Evolutionary conservation across 208 protist species (phyloP).

Genomic region (Acanthamoeba sp.): DNA sequence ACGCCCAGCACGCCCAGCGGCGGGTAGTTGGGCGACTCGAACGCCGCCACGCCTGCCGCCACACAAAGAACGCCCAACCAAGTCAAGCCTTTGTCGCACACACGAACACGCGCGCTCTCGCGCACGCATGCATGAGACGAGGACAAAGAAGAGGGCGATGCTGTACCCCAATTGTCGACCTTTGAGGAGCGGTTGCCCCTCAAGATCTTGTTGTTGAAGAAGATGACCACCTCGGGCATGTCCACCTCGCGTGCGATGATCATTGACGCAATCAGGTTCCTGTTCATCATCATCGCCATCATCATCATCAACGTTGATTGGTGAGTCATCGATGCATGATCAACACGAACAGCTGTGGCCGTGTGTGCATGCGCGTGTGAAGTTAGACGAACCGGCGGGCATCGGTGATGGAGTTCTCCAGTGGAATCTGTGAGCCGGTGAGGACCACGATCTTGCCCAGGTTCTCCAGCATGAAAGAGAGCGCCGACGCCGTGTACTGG

Average conservation of each 20-base stretch:
- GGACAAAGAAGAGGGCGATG: no score
- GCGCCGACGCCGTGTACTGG: slow-evolving; percentile 32
- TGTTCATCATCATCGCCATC: neutral
- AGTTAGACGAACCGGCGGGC: neutral
- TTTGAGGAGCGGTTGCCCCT: neutral
- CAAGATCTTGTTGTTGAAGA: slow-evolving; percentile 32
- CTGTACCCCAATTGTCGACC: slow-evolving; percentile 26
- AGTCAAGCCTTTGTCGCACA: no score
- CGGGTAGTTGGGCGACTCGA: no score
- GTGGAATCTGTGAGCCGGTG: neutral
- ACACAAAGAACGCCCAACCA: no score
- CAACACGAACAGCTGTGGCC: no score
- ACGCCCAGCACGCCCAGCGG: no score
- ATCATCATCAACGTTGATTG: no score
- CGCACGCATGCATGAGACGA: neutral
- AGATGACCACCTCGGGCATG: slow-evolving; percentile 1
- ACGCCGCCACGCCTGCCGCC: no score
- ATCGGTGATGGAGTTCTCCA: neutral
- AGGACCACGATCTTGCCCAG: slow-evolving; percentile 21
- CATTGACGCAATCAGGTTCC: neutral
- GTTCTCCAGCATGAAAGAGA: slow-evolving; percentile 43
- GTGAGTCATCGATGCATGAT: no score
- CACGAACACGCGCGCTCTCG: neutral
- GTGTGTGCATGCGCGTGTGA: no score
- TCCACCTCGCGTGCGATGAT: neutral